Evolutionary conservation across 441 rosid species (phyloP).

Genomic region (Croton setiger): DNA sequence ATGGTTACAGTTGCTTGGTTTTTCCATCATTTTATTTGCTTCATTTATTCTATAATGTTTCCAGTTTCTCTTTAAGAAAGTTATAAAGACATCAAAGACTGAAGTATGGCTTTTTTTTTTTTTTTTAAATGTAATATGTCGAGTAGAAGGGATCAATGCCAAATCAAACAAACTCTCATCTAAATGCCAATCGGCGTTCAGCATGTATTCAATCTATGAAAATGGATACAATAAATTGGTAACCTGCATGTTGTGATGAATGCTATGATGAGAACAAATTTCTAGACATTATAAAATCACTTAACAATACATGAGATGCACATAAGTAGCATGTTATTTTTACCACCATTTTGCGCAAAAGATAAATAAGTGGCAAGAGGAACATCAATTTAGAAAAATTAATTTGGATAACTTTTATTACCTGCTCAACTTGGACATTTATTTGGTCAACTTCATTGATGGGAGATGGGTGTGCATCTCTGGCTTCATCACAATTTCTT

Average conservation of each 20-base stretch:
- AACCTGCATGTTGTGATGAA: neutral
- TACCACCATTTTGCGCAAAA: constrained; percentile 7
- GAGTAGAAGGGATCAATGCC: neutral
- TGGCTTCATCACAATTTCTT: constrained; percentile 29
- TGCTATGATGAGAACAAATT: neutral
- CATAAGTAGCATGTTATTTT: neutral
- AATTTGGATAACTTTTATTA: constrained; percentile 22
- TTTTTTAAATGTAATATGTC: no score
- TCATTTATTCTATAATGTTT: neutral
- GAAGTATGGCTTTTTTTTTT: neutral
- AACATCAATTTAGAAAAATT: constrained; percentile 9
- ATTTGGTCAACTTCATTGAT: constrained; percentile 26
- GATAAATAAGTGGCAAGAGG: neutral
- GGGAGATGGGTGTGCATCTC: constrained; percentile 24
- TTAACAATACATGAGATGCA: neutral
- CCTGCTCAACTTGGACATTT: constrained; percentile 38
- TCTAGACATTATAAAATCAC: neutral
- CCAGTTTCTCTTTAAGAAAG: neutral
- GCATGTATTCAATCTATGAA: constrained; percentile 7
- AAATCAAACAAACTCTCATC: neutral
- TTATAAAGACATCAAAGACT: neutral
- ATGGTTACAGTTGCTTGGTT: neutral
- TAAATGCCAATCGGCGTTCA: neutral
- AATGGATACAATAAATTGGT: neutral
- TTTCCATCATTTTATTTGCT: neutral